Evolutionary conservation across 352 stramenopile genomes (phyloP).

Genomic region (Phytopythium mirpurense): DNA sequence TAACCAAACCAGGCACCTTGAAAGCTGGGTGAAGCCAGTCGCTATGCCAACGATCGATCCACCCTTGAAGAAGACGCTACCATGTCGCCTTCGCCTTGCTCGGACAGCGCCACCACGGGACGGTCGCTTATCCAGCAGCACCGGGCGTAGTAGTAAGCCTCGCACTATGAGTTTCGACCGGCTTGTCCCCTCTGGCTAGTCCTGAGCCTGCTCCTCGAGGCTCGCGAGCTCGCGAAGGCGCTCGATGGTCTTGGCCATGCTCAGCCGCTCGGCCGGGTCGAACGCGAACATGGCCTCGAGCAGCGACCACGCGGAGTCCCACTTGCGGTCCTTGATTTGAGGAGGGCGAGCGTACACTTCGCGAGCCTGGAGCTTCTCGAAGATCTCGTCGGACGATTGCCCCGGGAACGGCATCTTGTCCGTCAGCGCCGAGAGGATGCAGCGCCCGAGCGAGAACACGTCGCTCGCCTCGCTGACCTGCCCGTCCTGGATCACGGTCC

Average conservation of each 20-base stretch:
- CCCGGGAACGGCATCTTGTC: background rate
- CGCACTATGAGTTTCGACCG: no score
- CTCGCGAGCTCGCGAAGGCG: conserved; percentile 4
- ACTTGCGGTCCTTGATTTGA: background rate
- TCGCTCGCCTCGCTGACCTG: background rate
- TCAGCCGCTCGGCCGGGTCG: background rate
- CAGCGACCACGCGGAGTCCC: background rate
- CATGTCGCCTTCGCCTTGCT: no score
- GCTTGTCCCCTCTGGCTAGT: no score
- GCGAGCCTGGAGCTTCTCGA: background rate
- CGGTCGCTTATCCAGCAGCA: no score
- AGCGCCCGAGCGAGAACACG: conserved; percentile 5
- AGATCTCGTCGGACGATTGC: background rate
- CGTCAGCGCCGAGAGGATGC: background rate
- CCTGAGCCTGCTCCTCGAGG: conserved; percentile 6
- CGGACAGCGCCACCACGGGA: no score
- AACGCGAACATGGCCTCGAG: background rate
- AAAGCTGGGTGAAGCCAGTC: no score
- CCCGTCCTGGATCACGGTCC: background rate
- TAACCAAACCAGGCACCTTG: no score
- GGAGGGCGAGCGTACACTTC: background rate
- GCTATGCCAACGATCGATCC: no score
- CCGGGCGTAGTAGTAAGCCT: no score
- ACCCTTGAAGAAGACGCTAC: no score
- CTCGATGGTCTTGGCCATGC: background rate